Evolutionary conservation across 2,329 filamentous ascomycete species (phyloP), one percentile per base, ranked within the genome.

Genomic region (Drechslera avenae): DNA sequence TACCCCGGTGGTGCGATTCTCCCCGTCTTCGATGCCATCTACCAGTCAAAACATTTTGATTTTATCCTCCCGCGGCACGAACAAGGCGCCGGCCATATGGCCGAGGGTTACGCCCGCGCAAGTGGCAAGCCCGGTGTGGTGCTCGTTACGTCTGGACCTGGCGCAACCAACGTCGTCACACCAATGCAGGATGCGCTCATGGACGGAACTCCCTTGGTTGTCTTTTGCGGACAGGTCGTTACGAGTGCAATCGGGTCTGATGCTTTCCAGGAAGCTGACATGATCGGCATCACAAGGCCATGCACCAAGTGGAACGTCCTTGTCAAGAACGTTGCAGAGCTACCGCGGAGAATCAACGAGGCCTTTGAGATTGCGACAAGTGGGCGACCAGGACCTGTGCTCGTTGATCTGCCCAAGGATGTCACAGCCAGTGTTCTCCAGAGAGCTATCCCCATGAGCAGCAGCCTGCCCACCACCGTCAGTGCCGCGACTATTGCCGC

Each of bases 271-370:
- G 94, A 97, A 77, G 92, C 91, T 52, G 94, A 99, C 71, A 87
- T 96, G 30, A 81, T 97, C 52, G 93, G 93, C 63, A 97, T 99
- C 74, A 96, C 91, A 28, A 85, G 93, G 68, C 87, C 92, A 16
- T 97, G 92, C 82, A 97, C 92, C 63, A 97, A 97, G 80, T 99
- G 94, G 94, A 97, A 97, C 67, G 91, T 96, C 54, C 95, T 97
- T 91, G 91, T 97, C 40, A 97, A 95, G 83, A 93, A 88, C 73
- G 86, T 96, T 47, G 91, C 90, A 42, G 94, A 99, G 77, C 82
- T 99, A 48, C 94, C 94, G 42, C 86, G 90, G 66, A 85, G 93
- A 60, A 97, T 97, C 71, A 96, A 97, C 74, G 94, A 97, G 78
- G 94, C 94, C 40, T 97, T 97, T 70, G 92, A 97, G 78, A 97